phyloP scores from a whole-genome alignment of 257 asterid genomes.

The Lycium barbarum region DNA sequence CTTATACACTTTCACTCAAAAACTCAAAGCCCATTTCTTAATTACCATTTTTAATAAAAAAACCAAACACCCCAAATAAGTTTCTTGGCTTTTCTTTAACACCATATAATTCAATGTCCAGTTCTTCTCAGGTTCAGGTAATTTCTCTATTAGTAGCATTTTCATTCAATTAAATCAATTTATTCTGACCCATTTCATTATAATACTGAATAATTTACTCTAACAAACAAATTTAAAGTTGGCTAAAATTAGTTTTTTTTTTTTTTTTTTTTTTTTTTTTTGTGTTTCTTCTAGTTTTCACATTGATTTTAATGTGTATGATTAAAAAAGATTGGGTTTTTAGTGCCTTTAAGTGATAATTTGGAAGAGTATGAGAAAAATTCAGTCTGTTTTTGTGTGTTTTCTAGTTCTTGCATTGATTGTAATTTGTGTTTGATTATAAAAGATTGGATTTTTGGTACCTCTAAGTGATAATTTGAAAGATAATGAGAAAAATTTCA shows the following conservation, averaged over 20 bases:
- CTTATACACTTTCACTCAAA: not conserved
- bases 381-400: not conserved
- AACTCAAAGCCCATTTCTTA: not conserved
- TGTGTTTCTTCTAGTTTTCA: not conserved
- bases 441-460: conserved; percentile 50
- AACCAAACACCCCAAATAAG: not conserved
- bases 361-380: conserved; percentile 55
- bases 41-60: not conserved
- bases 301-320: conserved; percentile 35
- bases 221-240: not conserved
- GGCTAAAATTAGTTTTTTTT: too few species aligned
- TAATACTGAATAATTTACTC: too few species aligned
- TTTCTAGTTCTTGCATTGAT: not conserved
- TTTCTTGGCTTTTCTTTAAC: not conserved
- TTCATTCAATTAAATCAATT: not conserved
- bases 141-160: not conserved
- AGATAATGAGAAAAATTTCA: conserved; percentile 51
- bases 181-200: too few species aligned
- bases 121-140: conserved; percentile 18
- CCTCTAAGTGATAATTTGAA: conserved; percentile 62
- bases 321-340: conserved; percentile 46
- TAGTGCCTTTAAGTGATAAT: conserved; percentile 62
- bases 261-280: too few species aligned
- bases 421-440: conserved; percentile 46
- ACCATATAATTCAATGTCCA: not conserved